These are phyloP conservation scores for Podila epicladia DNA, from an alignment of 192 early-diverging fungal species.

Conservation along the genomic window DNA sequence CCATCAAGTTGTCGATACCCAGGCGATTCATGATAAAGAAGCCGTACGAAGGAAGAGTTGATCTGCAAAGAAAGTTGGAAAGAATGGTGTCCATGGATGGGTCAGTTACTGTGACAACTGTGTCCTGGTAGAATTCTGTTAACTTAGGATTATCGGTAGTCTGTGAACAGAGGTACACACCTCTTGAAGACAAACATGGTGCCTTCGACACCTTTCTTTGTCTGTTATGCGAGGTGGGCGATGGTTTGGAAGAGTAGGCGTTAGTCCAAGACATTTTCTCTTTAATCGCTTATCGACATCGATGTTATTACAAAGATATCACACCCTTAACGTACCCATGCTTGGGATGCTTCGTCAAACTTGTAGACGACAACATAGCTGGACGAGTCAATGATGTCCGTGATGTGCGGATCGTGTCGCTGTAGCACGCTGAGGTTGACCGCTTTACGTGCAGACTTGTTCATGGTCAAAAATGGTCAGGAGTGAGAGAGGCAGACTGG, in stretches of 20 bases:
- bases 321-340: constrained; percentile 75
- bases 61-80: constrained; percentile 32
- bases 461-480: constrained; percentile 56
- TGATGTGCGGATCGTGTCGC: constrained; percentile 82
- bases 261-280: no score
- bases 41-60: constrained; percentile 70
- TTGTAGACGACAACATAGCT: constrained; percentile 91
- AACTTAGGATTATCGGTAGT: background rate
- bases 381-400: constrained; percentile 83
- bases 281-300: background rate
- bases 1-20: constrained; percentile 81
- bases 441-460: constrained; percentile 67
- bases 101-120: background rate
- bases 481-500: background rate
- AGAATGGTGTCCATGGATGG: background rate
- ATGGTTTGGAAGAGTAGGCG: background rate
- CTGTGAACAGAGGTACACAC: constrained; percentile 27
- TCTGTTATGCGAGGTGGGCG: constrained; percentile 57
- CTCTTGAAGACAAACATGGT: constrained; percentile 90
- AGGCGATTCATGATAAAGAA: constrained; percentile 92
- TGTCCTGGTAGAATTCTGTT: background rate
- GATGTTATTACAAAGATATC: no score
- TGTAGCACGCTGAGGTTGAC: constrained; percentile 86
- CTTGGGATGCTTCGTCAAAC: constrained; percentile 72
- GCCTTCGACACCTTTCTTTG: constrained; percentile 90